These are phyloP conservation scores for Fereydounia khargensis DNA, from an alignment of 1,284 basidiomycete species.

Conservation along the genomic window DNA sequence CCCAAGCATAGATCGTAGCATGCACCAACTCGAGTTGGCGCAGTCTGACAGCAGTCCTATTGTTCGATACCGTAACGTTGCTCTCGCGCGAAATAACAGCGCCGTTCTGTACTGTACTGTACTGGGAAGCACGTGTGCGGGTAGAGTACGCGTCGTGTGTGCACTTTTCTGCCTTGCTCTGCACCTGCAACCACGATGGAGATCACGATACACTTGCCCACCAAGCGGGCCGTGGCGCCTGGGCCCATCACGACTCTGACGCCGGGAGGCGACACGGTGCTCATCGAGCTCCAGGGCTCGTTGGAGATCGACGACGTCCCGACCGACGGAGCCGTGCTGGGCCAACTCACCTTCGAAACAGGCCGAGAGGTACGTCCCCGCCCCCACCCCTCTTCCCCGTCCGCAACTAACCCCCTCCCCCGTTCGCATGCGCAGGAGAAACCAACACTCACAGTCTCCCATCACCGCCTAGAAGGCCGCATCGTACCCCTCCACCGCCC, in stretches of 20 bases:
- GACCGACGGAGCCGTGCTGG: slow-evolving; percentile 32
- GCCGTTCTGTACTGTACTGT: too few relatives aligned
- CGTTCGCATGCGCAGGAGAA: slow-evolving; percentile 8
- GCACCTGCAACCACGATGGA: too few relatives aligned
- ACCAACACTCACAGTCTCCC: slow-evolving; percentile 10
- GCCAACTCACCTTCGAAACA: slow-evolving; percentile 40
- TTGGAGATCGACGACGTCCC: slow-evolving; percentile 44
- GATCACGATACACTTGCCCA: too few relatives aligned
- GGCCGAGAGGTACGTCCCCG: slow-evolving; percentile 10
- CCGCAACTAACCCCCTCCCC: slow-evolving; percentile 27
- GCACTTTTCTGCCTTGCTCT: too few relatives aligned
- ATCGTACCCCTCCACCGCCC: slow-evolving; percentile 2
- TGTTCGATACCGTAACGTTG: too few relatives aligned
- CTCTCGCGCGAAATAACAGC: too few relatives aligned
- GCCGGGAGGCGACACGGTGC: slow-evolving; percentile 44
- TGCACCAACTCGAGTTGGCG: too few relatives aligned
- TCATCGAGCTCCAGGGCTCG: slow-evolving; percentile 53
- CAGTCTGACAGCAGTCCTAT: too few relatives aligned
- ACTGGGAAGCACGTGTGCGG: too few relatives aligned
- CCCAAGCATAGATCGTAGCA: too few relatives aligned
- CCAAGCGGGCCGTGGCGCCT: too few relatives aligned
- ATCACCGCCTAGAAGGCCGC: background rate
- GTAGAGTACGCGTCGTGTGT: too few relatives aligned
- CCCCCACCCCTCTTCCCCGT: slow-evolving; percentile 24
- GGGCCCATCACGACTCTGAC: slow-evolving; percentile 31